phyloP scores from a whole-genome alignment of 1,284 basidiomycete species.

The Peniophora sp. region DNA sequence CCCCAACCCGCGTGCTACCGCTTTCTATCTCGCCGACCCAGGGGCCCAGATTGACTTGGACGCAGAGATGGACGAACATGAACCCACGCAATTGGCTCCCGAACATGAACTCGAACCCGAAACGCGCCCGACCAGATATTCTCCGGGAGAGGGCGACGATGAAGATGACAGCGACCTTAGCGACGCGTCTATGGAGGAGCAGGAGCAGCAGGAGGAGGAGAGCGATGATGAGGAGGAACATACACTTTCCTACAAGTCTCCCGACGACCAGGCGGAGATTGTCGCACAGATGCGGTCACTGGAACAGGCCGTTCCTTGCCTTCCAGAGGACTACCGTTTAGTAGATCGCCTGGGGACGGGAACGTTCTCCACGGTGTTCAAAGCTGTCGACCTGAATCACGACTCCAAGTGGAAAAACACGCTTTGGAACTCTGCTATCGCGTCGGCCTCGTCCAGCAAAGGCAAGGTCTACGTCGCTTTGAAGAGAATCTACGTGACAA shows the following conservation, averaged over 20 bases:
- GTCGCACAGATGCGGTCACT: conserved; percentile 68
- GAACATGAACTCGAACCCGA: conserved; percentile 21
- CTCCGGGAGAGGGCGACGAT: conserved; percentile 10
- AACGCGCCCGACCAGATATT: conserved; percentile 7
- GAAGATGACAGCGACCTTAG: conserved; percentile 18
- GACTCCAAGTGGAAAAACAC: conserved; percentile 76
- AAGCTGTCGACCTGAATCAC: conserved; percentile 80
- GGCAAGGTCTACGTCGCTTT: conserved; percentile 81
- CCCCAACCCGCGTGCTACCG: not conserved
- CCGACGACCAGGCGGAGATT: conserved; percentile 72
- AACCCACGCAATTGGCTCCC: conserved; percentile 14
- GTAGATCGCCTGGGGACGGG: conserved; percentile 93
- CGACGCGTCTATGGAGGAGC: conserved; percentile 14
- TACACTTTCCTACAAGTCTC: conserved; percentile 45
- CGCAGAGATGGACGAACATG: conserved; percentile 31
- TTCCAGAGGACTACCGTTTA: conserved; percentile 70
- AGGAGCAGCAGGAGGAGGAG: conserved; percentile 27
- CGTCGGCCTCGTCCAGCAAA: conserved; percentile 39
- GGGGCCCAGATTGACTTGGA: conserved; percentile 35
- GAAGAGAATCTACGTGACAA: conserved; percentile 97
- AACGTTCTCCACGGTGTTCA: conserved; percentile 98
- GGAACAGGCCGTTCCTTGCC: conserved; percentile 49
- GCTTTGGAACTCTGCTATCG: conserved; percentile 69
- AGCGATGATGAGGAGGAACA: conserved; percentile 43
- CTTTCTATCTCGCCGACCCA: conserved; percentile 14